Evolutionary conservation across 192 early-diverging fungal genomes (phyloP).

Genomic region (Chytriomyces sp.): DNA sequence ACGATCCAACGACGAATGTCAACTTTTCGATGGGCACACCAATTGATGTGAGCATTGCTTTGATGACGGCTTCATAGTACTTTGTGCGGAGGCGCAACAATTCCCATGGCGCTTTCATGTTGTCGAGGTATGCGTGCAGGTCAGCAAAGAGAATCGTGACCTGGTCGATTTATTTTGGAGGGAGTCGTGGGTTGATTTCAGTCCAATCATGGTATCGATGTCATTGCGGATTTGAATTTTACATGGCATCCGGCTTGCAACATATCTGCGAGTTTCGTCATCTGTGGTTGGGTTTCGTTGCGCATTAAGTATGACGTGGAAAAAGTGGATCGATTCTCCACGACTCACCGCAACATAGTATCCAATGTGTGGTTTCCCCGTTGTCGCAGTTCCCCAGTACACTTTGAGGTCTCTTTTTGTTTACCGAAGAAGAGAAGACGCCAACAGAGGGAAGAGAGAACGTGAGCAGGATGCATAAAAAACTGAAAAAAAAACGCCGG

Average conservation of each 20-base stretch:
- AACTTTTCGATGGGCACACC: conserved; percentile 93
- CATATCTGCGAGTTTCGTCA: conserved; percentile 98
- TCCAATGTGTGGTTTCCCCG: conserved; percentile 93
- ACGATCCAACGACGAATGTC: conserved; percentile 87
- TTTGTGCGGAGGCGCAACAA: conserved; percentile 83
- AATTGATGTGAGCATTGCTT: conserved; percentile 87
- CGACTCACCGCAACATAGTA: conserved; percentile 83
- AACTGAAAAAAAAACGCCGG: too few species aligned
- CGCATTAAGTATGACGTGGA: not conserved
- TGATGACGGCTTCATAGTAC: conserved; percentile 94
- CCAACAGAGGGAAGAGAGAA: too few species aligned
- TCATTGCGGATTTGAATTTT: conserved; percentile 18
- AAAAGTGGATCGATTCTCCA: not conserved
- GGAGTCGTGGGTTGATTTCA: not conserved
- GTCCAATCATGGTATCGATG: not conserved
- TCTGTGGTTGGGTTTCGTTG: conserved; percentile 32
- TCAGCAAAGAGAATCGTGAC: conserved; percentile 92
- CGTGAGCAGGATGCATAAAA: too few species aligned
- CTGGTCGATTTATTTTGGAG: conserved; percentile 49
- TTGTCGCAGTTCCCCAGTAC: conserved; percentile 98
- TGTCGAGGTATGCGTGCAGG: conserved; percentile 97
- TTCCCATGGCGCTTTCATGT: conserved; percentile 95
- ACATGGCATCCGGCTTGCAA: conserved; percentile 89
- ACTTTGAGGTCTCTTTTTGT: conserved; percentile 72
- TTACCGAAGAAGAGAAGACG: not conserved